These are phyloP conservation scores for Leptographium wingfieldii DNA, from an alignment of 2,329 filamentous ascomycete species.

Conservation along the genomic window DNA sequence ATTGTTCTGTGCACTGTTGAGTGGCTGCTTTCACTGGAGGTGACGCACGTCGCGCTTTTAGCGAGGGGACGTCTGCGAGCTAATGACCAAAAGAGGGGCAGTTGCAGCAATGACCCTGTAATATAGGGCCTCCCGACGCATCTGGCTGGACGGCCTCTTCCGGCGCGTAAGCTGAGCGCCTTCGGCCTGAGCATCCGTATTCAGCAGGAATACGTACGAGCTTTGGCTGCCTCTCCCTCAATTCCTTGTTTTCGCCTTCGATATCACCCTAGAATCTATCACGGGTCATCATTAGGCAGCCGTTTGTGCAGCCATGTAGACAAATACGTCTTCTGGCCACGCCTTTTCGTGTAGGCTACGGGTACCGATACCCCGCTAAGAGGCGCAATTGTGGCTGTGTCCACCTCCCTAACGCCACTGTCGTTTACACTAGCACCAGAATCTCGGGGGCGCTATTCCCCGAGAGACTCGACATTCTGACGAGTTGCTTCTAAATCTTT, in stretches of 20 bases:
- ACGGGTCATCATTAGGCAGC: background rate
- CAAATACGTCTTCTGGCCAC: background rate
- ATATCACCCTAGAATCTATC: background rate
- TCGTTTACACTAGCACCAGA: background rate
- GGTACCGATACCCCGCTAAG: background rate
- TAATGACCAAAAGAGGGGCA: background rate
- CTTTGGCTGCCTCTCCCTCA: background rate
- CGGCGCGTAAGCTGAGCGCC: background rate
- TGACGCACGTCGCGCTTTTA: background rate
- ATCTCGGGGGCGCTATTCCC: background rate
- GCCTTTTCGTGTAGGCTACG: background rate
- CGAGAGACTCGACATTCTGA: too few relatives aligned
- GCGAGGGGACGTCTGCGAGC: background rate
- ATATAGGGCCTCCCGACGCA: background rate
- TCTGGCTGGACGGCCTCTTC: background rate
- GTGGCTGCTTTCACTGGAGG: background rate
- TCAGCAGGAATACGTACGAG: background rate
- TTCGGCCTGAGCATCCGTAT: background rate
- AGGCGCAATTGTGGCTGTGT: background rate
- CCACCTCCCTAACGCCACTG: background rate
- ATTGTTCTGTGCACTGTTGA: background rate
- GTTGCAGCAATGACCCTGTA: background rate
- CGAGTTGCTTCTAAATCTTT: too few relatives aligned
- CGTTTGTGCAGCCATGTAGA: background rate
- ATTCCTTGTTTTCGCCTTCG: background rate